Evolutionary conservation across 176 grass and related monocot genomes (phyloP).

Genomic region (Carex parvula): DNA sequence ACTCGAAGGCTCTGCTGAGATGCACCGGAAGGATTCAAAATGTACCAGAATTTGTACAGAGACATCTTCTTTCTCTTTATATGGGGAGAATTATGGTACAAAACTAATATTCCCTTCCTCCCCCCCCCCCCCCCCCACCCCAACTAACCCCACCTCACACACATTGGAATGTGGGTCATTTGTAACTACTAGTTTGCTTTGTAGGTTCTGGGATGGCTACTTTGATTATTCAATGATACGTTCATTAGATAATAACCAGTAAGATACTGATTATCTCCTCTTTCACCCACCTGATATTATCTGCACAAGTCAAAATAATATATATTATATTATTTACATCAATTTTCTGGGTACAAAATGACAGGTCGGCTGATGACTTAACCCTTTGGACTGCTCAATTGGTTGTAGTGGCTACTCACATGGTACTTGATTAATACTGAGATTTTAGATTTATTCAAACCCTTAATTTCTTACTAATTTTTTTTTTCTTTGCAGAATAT

Average conservation of each 20-base stretch:
- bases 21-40: slow-evolving; percentile 98
- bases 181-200: slow-evolving; percentile 33
- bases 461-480: slow-evolving; percentile 26
- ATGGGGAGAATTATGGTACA: slow-evolving; percentile 97
- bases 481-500: slow-evolving; percentile 27
- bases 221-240: slow-evolving; percentile 88
- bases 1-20: slow-evolving; percentile 98
- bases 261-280: slow-evolving; percentile 32
- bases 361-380: slow-evolving; percentile 86
- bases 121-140: too few relatives aligned
- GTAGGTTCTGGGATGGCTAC: slow-evolving; percentile 98
- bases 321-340: slow-evolving; percentile 26
- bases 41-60: slow-evolving; percentile 95
- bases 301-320: slow-evolving; percentile 27
- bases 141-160: too few relatives aligned
- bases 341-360: slow-evolving; percentile 21
- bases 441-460: not conserved
- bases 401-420: slow-evolving; percentile 91
- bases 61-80: slow-evolving; percentile 89
- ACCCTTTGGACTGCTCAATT: slow-evolving; percentile 88
- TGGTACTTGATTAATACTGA: slow-evolving; percentile 51
- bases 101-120: not conserved
- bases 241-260: slow-evolving; percentile 77
- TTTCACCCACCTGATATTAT: not conserved
- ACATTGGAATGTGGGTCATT: slow-evolving; percentile 8